Evolutionary conservation across 2,329 filamentous ascomycete species (phyloP), one percentile per base, ranked within the genome.

Genomic region (Cladophialophora carrionii): DNA sequence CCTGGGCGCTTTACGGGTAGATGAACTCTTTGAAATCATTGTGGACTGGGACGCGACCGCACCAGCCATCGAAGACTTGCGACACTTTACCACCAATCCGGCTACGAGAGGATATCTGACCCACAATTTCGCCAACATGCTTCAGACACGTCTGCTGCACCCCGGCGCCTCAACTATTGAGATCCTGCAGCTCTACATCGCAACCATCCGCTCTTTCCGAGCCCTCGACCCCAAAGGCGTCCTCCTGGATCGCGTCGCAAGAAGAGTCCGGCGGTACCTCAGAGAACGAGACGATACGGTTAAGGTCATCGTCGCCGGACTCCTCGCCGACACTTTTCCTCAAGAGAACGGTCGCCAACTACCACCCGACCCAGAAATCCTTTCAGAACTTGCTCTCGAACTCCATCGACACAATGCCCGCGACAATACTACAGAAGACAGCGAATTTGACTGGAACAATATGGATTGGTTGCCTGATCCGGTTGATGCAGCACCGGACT

Each of bases 391-490:
- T 84, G 68, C 75, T 75, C 57, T 59, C 32, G 64, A 72, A 57
- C 60, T 72, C 12, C 59, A 49, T 46, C 57, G 48, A 5, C 57
- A 57, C 46, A 65, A 73, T 69, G 60, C 77, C 73, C 65, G 75
- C 72, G 74, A 84, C 68, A 70, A 78, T 72, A 65, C 77, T 20
- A 77, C 81, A 43, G 80, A 84, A n/a, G 73, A 74, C 26, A 87
- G 89, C 63, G 90, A 91, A 59, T 82, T 95, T 17, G 91, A 96
- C 76, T 98, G 91, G 89, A 85, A 92, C 73, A 93, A 99, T 76
- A 90, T 96, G 88, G 86, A 88, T 8, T 99, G 95, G 95, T 83
- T 92, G 41, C 95, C 95, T 0, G 91, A 96, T 72, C 95, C 95
- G 0, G 88, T 96, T 46, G 95, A 99, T 74, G 95, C 95, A 1